These are phyloP conservation scores for Yamadazyma spencermartinsiae DNA, from an alignment of 1,139 yeast species.

Conservation along the genomic window DNA sequence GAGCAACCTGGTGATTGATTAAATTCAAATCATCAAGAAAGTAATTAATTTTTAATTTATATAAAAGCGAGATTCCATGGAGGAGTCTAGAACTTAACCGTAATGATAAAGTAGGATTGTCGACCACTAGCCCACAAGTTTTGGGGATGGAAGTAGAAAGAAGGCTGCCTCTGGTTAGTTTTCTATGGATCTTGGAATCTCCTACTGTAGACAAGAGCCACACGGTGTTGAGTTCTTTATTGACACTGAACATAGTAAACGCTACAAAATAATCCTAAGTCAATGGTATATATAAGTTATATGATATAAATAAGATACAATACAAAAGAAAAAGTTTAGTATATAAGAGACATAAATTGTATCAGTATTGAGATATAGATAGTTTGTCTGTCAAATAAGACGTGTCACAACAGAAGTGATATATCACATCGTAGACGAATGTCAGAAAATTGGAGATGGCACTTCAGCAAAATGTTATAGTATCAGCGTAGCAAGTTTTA, in stretches of 20 bases:
- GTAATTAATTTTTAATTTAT: constrained; percentile 50
- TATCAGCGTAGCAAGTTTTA: no score
- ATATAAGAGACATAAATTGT: no score
- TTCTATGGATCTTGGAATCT: constrained; percentile 24
- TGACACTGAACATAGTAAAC: not conserved
- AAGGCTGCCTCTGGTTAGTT: constrained; percentile 25
- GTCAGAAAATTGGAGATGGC: no score
- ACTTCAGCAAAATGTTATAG: no score
- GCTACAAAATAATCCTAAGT: constrained; percentile 24
- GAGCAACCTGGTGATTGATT: not conserved
- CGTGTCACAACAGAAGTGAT: no score
- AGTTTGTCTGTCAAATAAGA: no score
- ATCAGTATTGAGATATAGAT: no score
- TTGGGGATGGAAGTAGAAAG: constrained; percentile 47
- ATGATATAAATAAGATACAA: no score
- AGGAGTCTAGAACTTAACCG: constrained; percentile 45
- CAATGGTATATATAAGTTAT: no score
- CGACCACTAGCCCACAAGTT: constrained; percentile 38
- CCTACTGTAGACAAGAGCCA: constrained; percentile 7
- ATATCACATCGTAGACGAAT: no score
- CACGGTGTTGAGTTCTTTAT: constrained; percentile 5
- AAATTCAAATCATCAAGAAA: constrained; percentile 34
- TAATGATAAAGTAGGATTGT: constrained; percentile 17
- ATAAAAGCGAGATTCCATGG: constrained; percentile 58
- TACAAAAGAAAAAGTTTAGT: no score